These are phyloP conservation scores for Globisporangium takayamanum DNA, from an alignment of 352 stramenopile species.

Conservation along the genomic window DNA sequence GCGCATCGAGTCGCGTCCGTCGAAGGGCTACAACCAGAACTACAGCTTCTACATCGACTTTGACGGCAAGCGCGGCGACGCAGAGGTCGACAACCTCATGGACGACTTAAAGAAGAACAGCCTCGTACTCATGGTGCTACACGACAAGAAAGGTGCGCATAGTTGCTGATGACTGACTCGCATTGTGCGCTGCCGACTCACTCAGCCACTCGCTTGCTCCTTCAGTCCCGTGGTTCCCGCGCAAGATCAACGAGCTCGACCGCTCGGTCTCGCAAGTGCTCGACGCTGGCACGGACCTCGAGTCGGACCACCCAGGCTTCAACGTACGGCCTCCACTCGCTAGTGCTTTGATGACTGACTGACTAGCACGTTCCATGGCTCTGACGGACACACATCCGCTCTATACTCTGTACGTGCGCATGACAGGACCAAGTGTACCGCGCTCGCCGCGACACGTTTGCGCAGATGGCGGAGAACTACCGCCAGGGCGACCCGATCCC, in stretches of 20 bases:
- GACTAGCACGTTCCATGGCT: neutral
- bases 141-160: slow-evolving; percentile 88
- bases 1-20: slow-evolving; percentile 93
- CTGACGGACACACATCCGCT: neutral
- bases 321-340: slow-evolving; percentile 34
- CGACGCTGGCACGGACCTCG: slow-evolving; percentile 91
- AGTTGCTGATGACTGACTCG: neutral
- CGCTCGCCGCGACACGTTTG: slow-evolving; percentile 80
- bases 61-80: slow-evolving; percentile 79
- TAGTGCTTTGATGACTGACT: neutral
- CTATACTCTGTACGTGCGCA: too few relatives aligned
- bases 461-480: slow-evolving; percentile 86
- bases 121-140: slow-evolving; percentile 88
- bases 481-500: slow-evolving; percentile 89
- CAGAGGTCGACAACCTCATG: slow-evolving; percentile 81
- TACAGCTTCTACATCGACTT: slow-evolving; percentile 94
- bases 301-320: slow-evolving; percentile 95
- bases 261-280: slow-evolving; percentile 73
- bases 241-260: slow-evolving; percentile 80
- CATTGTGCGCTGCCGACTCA: neutral
- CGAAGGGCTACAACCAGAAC: slow-evolving; percentile 73
- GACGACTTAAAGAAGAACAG: slow-evolving; percentile 81
- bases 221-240: slow-evolving; percentile 77
- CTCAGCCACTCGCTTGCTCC: neutral
- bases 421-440: slow-evolving; percentile 88